Conservation (phyloP, 176 grass and related monocot genomes). For the Aechmea fasciata region DNA sequence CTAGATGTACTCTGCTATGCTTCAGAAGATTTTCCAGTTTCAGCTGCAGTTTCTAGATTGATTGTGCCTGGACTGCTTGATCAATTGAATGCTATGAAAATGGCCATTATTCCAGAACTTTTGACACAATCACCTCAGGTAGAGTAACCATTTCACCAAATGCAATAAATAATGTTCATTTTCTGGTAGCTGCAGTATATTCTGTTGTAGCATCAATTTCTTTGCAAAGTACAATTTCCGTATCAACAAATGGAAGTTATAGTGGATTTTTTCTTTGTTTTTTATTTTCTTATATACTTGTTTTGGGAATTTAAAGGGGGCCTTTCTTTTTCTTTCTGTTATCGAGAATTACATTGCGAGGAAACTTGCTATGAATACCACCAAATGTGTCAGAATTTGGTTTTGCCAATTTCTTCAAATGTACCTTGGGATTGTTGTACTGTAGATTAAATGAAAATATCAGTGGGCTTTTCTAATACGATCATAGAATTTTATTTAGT, state of each 20-base stretch:
- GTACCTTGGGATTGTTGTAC: not conserved
- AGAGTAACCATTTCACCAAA: constrained; percentile 17
- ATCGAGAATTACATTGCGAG: too few relatives aligned
- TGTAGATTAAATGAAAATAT: not conserved
- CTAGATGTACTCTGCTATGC: constrained; percentile 81
- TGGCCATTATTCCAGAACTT: constrained; percentile 33
- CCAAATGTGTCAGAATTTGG: not conserved
- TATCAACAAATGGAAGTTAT: too few relatives aligned
- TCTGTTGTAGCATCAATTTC: not conserved
- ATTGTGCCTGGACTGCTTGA: constrained; percentile 70
- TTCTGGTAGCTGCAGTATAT: not conserved
- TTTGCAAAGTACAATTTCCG: not conserved
- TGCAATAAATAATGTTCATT: not conserved
- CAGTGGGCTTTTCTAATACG: too few relatives aligned
- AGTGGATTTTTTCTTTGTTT: too few relatives aligned
- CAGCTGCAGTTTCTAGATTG: constrained; percentile 51
- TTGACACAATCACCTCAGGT: constrained; percentile 54
- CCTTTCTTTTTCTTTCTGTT: too few relatives aligned
- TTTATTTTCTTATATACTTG: too few relatives aligned
- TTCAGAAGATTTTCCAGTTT: constrained; percentile 46
- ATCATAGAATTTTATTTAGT: too few relatives aligned
- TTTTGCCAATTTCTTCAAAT: not conserved
- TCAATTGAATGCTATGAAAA: constrained; percentile 62
- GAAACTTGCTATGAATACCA: too few relatives aligned
- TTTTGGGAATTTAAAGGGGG: too few relatives aligned